Percentiles rank a stretch among this genome's conserved stretches.
Evolutionary conservation across 371 early-diverging fungal species (phyloP).

Genomic region (Mortierella sp.): DNA sequence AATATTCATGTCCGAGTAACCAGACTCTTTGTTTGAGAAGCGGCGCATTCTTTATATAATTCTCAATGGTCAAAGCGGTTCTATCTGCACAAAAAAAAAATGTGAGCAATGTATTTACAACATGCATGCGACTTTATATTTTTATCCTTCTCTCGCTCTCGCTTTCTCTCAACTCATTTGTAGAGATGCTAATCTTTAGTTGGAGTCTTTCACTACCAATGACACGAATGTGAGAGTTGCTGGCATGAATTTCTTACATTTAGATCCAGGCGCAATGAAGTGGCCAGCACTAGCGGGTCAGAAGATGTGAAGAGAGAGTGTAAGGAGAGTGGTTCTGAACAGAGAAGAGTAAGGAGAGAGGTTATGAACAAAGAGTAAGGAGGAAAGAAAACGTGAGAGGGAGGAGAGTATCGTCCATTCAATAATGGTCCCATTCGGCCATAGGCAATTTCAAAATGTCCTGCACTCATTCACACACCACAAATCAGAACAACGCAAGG

Average conservation of each 20-base stretch:
- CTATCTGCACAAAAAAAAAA: background rate
- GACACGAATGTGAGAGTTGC: too few species aligned
- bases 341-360: background rate
- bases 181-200: slow-evolving; percentile 7
- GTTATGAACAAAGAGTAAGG: background rate
- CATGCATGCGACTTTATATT: background rate
- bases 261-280: too few species aligned
- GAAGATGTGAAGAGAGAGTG: background rate
- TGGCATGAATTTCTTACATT: too few species aligned
- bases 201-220: too few species aligned
- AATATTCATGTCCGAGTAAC: slow-evolving; percentile 57
- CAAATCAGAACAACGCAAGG: too few species aligned
- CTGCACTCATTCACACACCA: too few species aligned
- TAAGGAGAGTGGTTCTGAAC: background rate
- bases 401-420: too few species aligned
- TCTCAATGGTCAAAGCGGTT: slow-evolving; percentile 4
- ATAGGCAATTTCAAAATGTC: too few species aligned
- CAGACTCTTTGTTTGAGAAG: slow-evolving; percentile 48
- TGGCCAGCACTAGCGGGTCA: background rate
- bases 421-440: too few species aligned
- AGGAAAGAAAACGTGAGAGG: background rate
- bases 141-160: background rate
- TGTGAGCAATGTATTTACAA: background rate
- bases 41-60: slow-evolving; percentile 36
- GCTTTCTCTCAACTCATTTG: too few species aligned